Evolutionary conservation across 441 rosid genomes (phyloP), one percentile per base, ranked within the genome.

Genomic region (Mallotus repandus): DNA sequence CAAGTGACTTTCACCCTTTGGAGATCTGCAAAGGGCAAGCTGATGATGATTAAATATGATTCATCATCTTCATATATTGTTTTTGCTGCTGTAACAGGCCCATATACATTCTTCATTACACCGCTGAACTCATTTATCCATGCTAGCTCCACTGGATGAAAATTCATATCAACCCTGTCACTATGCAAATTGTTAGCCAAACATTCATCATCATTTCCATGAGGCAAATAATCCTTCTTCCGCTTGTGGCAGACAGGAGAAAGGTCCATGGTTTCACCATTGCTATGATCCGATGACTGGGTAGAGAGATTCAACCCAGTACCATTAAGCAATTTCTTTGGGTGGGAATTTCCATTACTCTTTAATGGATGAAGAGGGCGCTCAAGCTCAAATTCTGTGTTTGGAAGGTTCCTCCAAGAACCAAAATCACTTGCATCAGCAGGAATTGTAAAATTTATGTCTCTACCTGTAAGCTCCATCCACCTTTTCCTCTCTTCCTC

Each of bases 11-110:
- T 91, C 77, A 90, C 93, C 78, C 85, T 84, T 67, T 79, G 89
- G 16, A 87, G 87, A 84, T 91, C 96, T 19, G 88, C 92, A 68
- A 88, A 79, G 52, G 97, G 97, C 79, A 91, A 77, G 76, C 96
- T 90, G 63, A 91, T 52, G 18, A 91, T 81, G 75, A 91, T 89
- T 74, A 91, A 81, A 80, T 78, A 92, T 52, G 88, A 90, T 76
- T 87, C 79, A 15, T 88, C 92, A 7, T 90, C 96, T 81, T 92
- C 97, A 2, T 92, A 92, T 76, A 90, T 80, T 9, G 96, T 80
- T 77, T 91, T 91, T 1, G 97, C 91, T 2, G 90, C 97, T 52
- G 93, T 89, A 64, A 90, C 96, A 45, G 97, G 97, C 66, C 97
- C 97, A 38, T 78, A 79, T 2, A 86, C 89, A 67, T 86, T 87